Evolutionary conservation across 2,329 filamentous ascomycete genomes (phyloP), one percentile per base, ranked within the genome.

Genomic region (Cytospora chrysosperma): DNA sequence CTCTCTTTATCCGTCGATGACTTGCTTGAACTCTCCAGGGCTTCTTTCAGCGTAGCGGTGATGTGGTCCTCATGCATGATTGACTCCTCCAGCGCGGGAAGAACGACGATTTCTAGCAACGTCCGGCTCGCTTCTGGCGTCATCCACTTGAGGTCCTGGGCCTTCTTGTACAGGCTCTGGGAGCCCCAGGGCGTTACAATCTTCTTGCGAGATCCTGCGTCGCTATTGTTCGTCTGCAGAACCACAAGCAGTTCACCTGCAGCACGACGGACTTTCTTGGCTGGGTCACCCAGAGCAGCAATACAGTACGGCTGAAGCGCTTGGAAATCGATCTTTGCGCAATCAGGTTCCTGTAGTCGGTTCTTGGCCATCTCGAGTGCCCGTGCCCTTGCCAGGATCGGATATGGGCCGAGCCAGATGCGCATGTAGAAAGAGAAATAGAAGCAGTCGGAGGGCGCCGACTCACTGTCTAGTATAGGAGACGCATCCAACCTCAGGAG

Each of bases 1-100:
- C 28, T 68, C 65, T 49, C 60, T 51, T 27, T 68, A 61, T 66
- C 71, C 61, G 62, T 67, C 60, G 56, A 70, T 56, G 68, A 67
- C 47, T 67, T 65, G 43, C 63, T 82, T 70, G 72, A 72, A 59
- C 85, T 84, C 68, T 88, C 86, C 13, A 95, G 73, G 0, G 82
- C 76, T 34, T 80, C 81, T 65, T 85, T 81, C 6, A 97, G 74
- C 2, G 88, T 82, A 24, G 85, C 84, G 28, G 83, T 78, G 52
- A 97, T 81, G 65, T 95, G 88, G 30, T 83, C 85, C 4, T 86
- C 79, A 72, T 98, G 93, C 68, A 97, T 85, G 4, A 94, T 82
- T 70, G 89, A 96, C 75, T 97, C 95, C 75, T 97, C 93, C 12
- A 97, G 77, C 2, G 84, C 85, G 0, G 91, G 91, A 24, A 92